phyloP scores from a whole-genome alignment of 1,139 yeast genomes.

The Candida labiduridarum region DNA sequence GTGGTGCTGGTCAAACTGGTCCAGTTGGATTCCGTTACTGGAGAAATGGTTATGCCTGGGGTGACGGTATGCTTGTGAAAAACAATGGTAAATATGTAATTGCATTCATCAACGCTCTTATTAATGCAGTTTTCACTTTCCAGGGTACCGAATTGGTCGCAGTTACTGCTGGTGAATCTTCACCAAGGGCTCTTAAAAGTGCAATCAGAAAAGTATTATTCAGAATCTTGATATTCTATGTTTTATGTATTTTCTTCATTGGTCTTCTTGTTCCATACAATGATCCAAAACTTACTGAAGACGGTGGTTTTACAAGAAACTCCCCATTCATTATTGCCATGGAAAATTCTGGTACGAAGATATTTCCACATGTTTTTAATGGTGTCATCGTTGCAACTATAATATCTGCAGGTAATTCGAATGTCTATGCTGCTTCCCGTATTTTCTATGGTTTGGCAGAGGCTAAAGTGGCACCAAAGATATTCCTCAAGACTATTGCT shows the following conservation, averaged over 20 bases:
- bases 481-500: conserved; percentile 49
- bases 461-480: conserved; percentile 61
- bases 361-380: conserved; percentile 71
- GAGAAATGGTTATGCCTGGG: conserved; percentile 92
- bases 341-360: conserved; percentile 68
- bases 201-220: conserved; percentile 72
- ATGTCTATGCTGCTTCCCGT: conserved; percentile 77
- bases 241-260: conserved; percentile 77
- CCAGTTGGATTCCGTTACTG: conserved; percentile 87
- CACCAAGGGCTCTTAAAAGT: conserved; percentile 79
- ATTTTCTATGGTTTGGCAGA: conserved; percentile 66
- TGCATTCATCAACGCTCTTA: conserved; percentile 47
- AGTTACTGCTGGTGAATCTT: conserved; percentile 84
- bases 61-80: conserved; percentile 53
- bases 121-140: conserved; percentile 77
- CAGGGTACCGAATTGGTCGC: conserved; percentile 85
- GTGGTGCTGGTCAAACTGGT: conserved; percentile 73
- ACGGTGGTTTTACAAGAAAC: conserved; percentile 36
- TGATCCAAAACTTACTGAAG: conserved; percentile 47
- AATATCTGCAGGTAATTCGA: conserved; percentile 79
- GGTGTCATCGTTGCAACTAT: conserved; percentile 72
- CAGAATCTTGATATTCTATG: conserved; percentile 80
- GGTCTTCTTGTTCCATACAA: conserved; percentile 83
- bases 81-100: conserved; percentile 55
- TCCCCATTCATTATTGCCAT: conserved; percentile 63